Evolutionary conservation across 1,139 yeast genomes (phyloP), one percentile per base, ranked within the genome.

Genomic region (Geotrichum europaeum): DNA sequence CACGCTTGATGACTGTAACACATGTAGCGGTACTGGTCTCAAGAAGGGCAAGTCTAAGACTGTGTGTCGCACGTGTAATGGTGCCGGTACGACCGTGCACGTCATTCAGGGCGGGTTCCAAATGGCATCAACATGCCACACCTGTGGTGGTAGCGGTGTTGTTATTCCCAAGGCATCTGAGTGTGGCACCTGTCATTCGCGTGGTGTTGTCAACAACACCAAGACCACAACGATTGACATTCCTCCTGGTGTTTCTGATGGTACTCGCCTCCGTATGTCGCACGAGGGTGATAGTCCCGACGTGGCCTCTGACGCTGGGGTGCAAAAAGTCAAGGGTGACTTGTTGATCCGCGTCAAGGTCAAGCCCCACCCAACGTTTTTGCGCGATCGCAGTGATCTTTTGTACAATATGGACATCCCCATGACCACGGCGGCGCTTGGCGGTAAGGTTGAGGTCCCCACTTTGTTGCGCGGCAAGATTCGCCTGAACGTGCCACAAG

Each of bases 361-460:
- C 30, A 79, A 81, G 66, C 84, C 85, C 40, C 97, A 94, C 71
- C 81, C 85, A 40, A 75, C 79, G 45, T 94, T 92, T 75, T 78
- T 79, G 56, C 81, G 97, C 59, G 79, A 78, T 47, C 87, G 87
- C 52, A 79, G 81, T 63, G 84, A 87, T 69, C 80, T 94, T 64
- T 73, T 87, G 62, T 81, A 84, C 69, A 78, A 80, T 47, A 84
- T 86, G 58, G 84, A 84, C 54, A 84, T 94, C 60, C 87, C 95
- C 56, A 89, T 91, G 85, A 94, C 99, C 0, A 94, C 99, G 0
- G 99, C 99, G 1, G 94, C 97, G 0, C 79, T 94, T 56, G 99
- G 99, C 62, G 99, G 99, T 45, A 85, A 84, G 59, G 81, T 94
- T 34, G 83, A 87, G 55, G 84, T 94, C 15, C 98, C 98, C 49